Evolutionary conservation across 2,329 filamentous ascomycete species (phyloP).

Genomic region (Trichocomaceae sp.): DNA sequence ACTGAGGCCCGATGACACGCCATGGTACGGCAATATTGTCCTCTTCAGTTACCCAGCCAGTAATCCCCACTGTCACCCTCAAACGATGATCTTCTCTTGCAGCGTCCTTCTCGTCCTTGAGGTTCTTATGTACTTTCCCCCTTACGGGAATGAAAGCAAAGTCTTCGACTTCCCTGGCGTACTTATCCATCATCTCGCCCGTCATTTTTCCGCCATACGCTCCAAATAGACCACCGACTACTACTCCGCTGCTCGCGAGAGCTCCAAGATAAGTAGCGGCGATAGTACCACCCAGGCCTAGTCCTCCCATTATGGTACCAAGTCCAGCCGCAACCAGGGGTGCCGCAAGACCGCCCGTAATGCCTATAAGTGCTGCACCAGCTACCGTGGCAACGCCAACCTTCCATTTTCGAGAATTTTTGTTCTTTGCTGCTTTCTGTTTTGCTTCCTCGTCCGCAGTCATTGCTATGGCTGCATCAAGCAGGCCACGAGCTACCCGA

Average conservation of each 20-base stretch:
- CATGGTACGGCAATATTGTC: constrained; percentile 71
- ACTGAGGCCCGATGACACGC: constrained; percentile 64
- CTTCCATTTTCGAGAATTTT: constrained; percentile 63
- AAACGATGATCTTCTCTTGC: constrained; percentile 57
- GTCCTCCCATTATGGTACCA: constrained; percentile 68
- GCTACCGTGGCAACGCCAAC: constrained; percentile 83
- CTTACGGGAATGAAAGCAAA: constrained; percentile 77
- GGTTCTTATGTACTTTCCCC: constrained; percentile 42
- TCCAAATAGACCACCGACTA: constrained; percentile 81
- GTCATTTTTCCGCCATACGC: constrained; percentile 83
- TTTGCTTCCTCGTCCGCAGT: constrained; percentile 70
- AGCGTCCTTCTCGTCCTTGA: constrained; percentile 37
- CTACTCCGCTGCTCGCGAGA: constrained; percentile 69
- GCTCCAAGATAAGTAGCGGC: constrained; percentile 73
- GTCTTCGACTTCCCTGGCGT: constrained; percentile 77
- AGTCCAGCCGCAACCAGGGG: constrained; percentile 72
- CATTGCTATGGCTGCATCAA: constrained; percentile 69
- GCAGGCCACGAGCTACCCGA: constrained; percentile 65
- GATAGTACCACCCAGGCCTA: constrained; percentile 66
- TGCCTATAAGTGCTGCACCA: constrained; percentile 77
- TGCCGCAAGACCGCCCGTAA: constrained; percentile 71
- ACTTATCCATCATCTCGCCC: constrained; percentile 80
- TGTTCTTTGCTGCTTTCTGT: constrained; percentile 62
- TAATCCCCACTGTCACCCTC: constrained; percentile 74
- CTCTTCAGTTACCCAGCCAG: constrained; percentile 69